These are phyloP conservation scores for Scleroderma citrinum DNA, from an alignment of 768 basidiomycete genomes.

Conservation along the genomic window DNA sequence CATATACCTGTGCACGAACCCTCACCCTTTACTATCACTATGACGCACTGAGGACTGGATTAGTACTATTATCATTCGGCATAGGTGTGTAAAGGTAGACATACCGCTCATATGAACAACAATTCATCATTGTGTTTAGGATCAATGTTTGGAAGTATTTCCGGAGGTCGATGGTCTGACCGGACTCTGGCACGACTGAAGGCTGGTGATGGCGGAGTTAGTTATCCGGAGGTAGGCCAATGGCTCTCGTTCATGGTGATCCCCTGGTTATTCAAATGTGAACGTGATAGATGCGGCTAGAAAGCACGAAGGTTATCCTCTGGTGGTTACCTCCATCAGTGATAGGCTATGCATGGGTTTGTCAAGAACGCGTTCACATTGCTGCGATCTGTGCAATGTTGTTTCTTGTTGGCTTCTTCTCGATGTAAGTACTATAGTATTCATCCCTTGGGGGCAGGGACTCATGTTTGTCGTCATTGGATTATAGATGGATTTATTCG, in stretches of 20 bases:
- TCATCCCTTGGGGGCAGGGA: no score
- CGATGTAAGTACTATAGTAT: constrained; percentile 45
- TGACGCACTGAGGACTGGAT: constrained; percentile 65
- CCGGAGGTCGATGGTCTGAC: constrained; percentile 61
- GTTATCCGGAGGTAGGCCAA: constrained; percentile 57
- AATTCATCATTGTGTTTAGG: constrained; percentile 23
- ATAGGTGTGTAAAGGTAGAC: no score
- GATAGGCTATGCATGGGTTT: constrained; percentile 74
- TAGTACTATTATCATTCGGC: constrained; percentile 74
- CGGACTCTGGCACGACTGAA: constrained; percentile 40
- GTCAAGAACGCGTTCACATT: constrained; percentile 56
- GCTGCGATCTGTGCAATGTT: constrained; percentile 68
- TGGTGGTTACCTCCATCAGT: constrained; percentile 48
- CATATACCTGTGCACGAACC: constrained; percentile 73
- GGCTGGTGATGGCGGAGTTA: constrained; percentile 40
- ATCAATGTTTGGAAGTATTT: constrained; percentile 46
- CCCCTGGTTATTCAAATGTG: background rate
- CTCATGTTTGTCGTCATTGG: background rate
- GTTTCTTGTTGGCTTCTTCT: constrained; percentile 68
- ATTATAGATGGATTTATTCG: constrained; percentile 52
- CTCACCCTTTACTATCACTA: constrained; percentile 61
- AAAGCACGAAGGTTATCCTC: constrained; percentile 57
- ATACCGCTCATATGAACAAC: background rate
- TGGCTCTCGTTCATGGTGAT: no score
- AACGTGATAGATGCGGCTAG: constrained; percentile 58